Percentiles rank a stretch among this genome's conserved stretches.
phyloP scores from a whole-genome alignment of 768 basidiomycete genomes.

The Suillus brevipes region DNA sequence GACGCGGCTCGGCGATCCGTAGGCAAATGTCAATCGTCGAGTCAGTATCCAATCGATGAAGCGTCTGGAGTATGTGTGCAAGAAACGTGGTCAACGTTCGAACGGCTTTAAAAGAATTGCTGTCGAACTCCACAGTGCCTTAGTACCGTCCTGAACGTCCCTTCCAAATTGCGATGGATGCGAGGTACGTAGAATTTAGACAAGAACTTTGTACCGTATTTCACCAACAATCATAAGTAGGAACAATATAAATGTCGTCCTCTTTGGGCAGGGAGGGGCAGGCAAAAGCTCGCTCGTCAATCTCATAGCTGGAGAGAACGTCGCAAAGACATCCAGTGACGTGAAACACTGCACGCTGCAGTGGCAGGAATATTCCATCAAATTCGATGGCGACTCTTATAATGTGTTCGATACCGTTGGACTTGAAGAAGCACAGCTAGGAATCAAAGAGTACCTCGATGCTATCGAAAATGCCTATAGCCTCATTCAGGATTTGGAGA shows the following conservation, averaged over 20 bases:
- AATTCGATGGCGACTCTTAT: slow-evolving; percentile 22
- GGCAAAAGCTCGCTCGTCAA: slow-evolving; percentile 25
- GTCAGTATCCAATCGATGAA: not conserved
- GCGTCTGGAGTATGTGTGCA: not conserved
- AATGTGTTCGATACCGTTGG: slow-evolving; percentile 6
- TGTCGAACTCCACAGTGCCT: not conserved
- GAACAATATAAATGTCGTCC: slow-evolving; percentile 33
- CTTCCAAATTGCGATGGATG: not conserved
- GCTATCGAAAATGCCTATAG: slow-evolving; percentile 31
- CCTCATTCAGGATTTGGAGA: slow-evolving; percentile 34
- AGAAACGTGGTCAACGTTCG: not conserved
- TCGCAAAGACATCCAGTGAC: slow-evolving; percentile 29
- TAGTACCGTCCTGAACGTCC: not conserved
- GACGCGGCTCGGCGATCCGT: not conserved
- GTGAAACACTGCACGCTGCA: slow-evolving; percentile 39
- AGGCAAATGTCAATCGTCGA: not conserved
- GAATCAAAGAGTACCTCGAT: slow-evolving; percentile 25
- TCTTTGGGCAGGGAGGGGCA: slow-evolving; percentile 46
- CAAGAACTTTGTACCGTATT: not conserved
- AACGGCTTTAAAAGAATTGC: not conserved
- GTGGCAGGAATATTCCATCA: slow-evolving; percentile 26
- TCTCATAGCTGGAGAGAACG: slow-evolving; percentile 12
- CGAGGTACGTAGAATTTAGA: not conserved
- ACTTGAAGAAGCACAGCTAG: slow-evolving; percentile 32
- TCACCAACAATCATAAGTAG: not conserved